These are phyloP conservation scores for Turritis glabra DNA, from an alignment of 345 rosid species.

Conservation along the genomic window DNA sequence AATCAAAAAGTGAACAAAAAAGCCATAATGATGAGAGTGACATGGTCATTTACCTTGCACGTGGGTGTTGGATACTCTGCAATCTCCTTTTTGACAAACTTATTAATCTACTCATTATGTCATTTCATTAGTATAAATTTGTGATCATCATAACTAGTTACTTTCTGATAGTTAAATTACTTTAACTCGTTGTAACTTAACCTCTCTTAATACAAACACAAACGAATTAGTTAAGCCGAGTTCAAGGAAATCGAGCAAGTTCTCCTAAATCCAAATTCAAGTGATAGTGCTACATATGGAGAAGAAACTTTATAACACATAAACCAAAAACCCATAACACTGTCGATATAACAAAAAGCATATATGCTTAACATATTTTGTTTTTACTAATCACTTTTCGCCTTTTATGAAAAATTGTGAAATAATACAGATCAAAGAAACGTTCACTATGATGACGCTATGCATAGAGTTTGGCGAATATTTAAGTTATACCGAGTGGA, in stretches of 20 bases:
- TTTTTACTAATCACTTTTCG: background rate
- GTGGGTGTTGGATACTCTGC: constrained; percentile 41
- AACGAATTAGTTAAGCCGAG: background rate
- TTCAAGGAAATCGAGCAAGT: too few relatives aligned
- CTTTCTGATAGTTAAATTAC: background rate
- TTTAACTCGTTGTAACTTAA: background rate
- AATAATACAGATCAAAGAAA: background rate
- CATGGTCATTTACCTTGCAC: constrained; percentile 39
- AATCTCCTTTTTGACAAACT: constrained; percentile 30
- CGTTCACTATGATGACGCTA: background rate
- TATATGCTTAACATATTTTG: background rate
- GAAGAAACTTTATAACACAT: background rate
- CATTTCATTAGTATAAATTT: background rate
- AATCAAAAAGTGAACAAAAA: constrained; percentile 25
- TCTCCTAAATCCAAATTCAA: background rate
- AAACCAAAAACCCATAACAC: background rate
- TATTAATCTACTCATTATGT: constrained; percentile 35
- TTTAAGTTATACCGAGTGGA: background rate
- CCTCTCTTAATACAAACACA: background rate
- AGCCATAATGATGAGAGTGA: constrained; percentile 41
- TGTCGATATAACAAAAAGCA: background rate
- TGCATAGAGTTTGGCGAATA: constrained; percentile 9
- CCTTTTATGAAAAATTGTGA: constrained; percentile 2
- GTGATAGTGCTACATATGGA: background rate
- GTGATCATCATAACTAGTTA: constrained; percentile 7